Conservation (phyloP, 495 filamentous ascomycete genomes). For the Halenospora varia region DNA sequence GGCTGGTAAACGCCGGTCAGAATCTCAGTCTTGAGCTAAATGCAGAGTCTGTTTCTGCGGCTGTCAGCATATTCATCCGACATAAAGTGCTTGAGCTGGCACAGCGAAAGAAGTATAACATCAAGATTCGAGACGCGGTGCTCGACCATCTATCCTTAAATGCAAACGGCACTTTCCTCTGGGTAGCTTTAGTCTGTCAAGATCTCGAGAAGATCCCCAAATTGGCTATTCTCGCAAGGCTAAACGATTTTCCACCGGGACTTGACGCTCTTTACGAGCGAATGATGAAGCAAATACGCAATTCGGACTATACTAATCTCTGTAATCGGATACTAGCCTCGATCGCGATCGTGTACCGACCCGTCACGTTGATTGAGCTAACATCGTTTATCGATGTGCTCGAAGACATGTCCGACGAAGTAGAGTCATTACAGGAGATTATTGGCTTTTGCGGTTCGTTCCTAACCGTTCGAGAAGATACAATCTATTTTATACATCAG, state of each 20-base stretch:
- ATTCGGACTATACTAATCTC: slow-evolving; percentile 23
- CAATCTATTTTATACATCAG: slow-evolving; percentile 29
- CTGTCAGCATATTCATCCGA: slow-evolving; percentile 14
- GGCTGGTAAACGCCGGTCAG: neutral
- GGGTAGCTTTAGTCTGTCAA: slow-evolving; percentile 28
- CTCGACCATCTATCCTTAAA: slow-evolving; percentile 4
- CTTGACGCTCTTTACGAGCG: slow-evolving; percentile 29
- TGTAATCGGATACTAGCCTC: slow-evolving; percentile 22
- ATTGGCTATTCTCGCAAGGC: slow-evolving; percentile 9
- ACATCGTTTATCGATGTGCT: neutral
- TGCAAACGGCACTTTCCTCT: slow-evolving; percentile 18
- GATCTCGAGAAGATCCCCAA: slow-evolving; percentile 9
- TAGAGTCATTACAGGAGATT: slow-evolving; percentile 3
- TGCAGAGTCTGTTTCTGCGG: slow-evolving; percentile 7
- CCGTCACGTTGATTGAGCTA: slow-evolving; percentile 13
- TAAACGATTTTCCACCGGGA: slow-evolving; percentile 27
- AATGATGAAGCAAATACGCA: slow-evolving; percentile 29
- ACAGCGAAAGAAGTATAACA: slow-evolving; percentile 7
- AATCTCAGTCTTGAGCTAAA: slow-evolving; percentile 30
- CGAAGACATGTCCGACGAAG: neutral
- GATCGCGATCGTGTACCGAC: slow-evolving; percentile 12
- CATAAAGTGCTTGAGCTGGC: neutral
- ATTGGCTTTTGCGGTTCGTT: slow-evolving; percentile 26
- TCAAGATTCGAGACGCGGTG: neutral
- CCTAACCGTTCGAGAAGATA: slow-evolving; percentile 22